Percentiles rank a stretch among this genome's conserved stretches.
Evolutionary conservation across 1,284 basidiomycete species (phyloP).

Genomic region (Moesziomyces sp.): DNA sequence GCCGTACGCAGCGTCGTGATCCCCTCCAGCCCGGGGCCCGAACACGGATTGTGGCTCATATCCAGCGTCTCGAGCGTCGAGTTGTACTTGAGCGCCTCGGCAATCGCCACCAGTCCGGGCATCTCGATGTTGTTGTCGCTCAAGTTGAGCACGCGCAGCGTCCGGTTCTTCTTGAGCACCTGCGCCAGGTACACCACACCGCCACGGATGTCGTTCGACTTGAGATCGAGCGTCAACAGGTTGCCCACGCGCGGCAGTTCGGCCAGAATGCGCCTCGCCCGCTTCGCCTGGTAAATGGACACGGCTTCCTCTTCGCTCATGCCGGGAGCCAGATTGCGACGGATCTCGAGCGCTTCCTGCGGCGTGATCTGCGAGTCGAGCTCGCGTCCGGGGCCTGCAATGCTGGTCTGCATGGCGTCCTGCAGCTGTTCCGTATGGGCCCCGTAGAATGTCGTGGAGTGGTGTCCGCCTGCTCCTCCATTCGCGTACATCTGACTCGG

Average conservation of each 20-base stretch:
- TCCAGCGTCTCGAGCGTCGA: constrained; percentile 92
- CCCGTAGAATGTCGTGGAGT: constrained; percentile 30
- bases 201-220: constrained; percentile 83
- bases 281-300: constrained; percentile 49
- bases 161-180: constrained; percentile 93
- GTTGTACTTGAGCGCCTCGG: constrained; percentile 96
- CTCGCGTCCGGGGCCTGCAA: constrained; percentile 27
- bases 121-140: constrained; percentile 93
- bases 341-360: constrained; percentile 32
- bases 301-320: constrained; percentile 53
- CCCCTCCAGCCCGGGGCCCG: constrained; percentile 84
- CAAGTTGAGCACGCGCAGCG: constrained; percentile 90
- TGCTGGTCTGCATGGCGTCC: constrained; percentile 44
- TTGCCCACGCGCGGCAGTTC: constrained; percentile 84
- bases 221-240: constrained; percentile 87
- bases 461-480: constrained; percentile 3
- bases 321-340: constrained; percentile 14
- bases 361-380: constrained; percentile 35
- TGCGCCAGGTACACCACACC: constrained; percentile 92
- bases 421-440: constrained; percentile 46
- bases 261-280: constrained; percentile 68
- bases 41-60: constrained; percentile 90
- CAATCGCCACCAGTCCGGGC: constrained; percentile 80
- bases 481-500: constrained; percentile 19
- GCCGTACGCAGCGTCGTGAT: constrained; percentile 75